Conservation (phyloP, 768 basidiomycete genomes). For the Austroboletus eburneus region DNA sequence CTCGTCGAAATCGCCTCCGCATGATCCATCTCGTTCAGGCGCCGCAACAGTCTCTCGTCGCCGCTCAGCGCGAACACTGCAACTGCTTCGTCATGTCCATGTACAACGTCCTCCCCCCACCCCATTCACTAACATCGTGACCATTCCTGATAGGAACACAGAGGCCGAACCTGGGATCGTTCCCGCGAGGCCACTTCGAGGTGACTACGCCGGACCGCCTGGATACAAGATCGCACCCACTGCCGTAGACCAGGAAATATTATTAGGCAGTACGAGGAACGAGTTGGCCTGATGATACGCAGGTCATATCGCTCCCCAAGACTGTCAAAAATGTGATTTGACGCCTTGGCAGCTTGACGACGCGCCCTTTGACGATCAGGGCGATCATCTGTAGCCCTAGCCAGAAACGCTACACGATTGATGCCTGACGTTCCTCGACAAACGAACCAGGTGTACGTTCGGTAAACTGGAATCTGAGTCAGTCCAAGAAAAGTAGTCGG, state of each 20-base stretch:
- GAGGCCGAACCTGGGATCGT: too few relatives aligned
- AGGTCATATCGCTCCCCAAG: constrained; percentile 80
- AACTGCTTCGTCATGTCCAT: constrained; percentile 34
- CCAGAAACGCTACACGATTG: constrained; percentile 85
- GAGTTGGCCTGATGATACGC: constrained; percentile 73
- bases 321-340: constrained; percentile 89
- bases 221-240: too few relatives aligned
- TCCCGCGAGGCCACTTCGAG: constrained; percentile 30
- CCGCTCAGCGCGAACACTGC: constrained; percentile 60
- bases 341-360: constrained; percentile 79
- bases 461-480: background rate
- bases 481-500: too few relatives aligned
- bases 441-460: constrained; percentile 82
- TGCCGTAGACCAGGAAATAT: constrained; percentile 62
- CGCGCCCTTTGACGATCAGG: constrained; percentile 41
- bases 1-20: constrained; percentile 71
- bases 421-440: constrained; percentile 79
- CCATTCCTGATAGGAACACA: constrained; percentile 33
- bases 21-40: constrained; percentile 70
- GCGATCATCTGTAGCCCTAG: constrained; percentile 45
- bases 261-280: constrained; percentile 81
- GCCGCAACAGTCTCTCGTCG: constrained; percentile 73
- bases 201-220: constrained; percentile 43
- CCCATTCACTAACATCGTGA: constrained; percentile 7
- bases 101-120: background rate